Evolutionary conservation across 2,329 filamentous ascomycete genomes (phyloP).

Genomic region (Proliferodiscus dingleyae): DNA sequence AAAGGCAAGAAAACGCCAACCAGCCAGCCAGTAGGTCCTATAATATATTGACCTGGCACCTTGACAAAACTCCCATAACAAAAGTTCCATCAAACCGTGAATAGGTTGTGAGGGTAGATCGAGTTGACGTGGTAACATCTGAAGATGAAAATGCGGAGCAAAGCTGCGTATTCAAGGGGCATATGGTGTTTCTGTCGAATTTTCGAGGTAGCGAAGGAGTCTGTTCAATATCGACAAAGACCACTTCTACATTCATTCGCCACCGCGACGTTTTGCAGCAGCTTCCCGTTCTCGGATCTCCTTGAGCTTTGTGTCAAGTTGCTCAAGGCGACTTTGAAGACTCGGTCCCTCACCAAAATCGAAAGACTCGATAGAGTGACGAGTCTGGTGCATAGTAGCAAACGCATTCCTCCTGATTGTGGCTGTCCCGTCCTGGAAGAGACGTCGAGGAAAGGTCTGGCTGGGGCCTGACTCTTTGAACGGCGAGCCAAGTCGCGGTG

Average conservation of each 20-base stretch:
- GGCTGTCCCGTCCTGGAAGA: constrained; percentile 35
- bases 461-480: constrained; percentile 48
- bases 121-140: too few species aligned
- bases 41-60: too few species aligned
- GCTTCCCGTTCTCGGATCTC: constrained; percentile 26
- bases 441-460: constrained; percentile 57
- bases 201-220: too few species aligned
- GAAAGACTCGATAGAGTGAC: constrained; percentile 29
- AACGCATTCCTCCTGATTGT: constrained; percentile 43
- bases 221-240: background rate
- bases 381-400: constrained; percentile 50
- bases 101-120: too few species aligned
- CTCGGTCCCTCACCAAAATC: constrained; percentile 27
- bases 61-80: too few species aligned
- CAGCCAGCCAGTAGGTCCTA: too few species aligned
- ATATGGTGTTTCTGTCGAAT: too few species aligned
- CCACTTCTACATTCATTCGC: background rate
- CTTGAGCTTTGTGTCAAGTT: constrained; percentile 24
- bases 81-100: too few species aligned
- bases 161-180: too few species aligned
- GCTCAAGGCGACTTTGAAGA: constrained; percentile 24
- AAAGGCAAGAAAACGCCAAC: too few species aligned
- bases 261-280: constrained; percentile 5
- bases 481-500: constrained; percentile 52
- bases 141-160: too few species aligned